Evolutionary conservation across 805 yeast species (phyloP).

Genomic region (Sugiyamaella lignohabitans): DNA sequence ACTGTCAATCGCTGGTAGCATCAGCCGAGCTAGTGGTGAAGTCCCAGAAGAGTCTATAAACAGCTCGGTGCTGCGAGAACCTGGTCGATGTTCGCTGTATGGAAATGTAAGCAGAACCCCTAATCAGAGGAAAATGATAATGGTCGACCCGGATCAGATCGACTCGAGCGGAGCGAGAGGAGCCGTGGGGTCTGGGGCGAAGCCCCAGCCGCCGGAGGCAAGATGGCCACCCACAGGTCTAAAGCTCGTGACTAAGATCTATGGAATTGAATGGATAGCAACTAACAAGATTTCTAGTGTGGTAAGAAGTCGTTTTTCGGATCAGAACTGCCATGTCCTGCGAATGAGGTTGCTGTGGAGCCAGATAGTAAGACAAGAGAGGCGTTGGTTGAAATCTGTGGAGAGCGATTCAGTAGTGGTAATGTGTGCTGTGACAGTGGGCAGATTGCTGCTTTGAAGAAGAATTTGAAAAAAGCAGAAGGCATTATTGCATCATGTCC

Average conservation of each 20-base stretch:
- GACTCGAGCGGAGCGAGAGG: neutral
- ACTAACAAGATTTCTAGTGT: conserved; percentile 38
- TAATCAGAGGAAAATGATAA: neutral
- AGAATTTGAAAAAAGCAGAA: conserved; percentile 66
- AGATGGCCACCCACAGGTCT: no score
- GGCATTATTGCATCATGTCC: conserved; percentile 85
- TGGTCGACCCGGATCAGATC: no score
- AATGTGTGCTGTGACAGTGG: conserved; percentile 63
- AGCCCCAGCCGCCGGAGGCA: conserved; percentile 1
- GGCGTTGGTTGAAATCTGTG: conserved; percentile 59
- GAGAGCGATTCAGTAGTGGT: conserved; percentile 51
- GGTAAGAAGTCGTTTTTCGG: conserved; percentile 82
- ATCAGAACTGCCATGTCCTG: conserved; percentile 70
- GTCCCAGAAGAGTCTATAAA: no score
- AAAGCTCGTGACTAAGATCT: neutral
- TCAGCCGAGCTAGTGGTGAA: no score
- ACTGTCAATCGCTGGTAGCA: no score
- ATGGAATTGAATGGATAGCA: no score
- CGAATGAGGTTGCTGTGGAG: conserved; percentile 41
- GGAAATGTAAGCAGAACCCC: conserved; percentile 24
- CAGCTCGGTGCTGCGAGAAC: no score
- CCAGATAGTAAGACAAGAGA: conserved; percentile 42
- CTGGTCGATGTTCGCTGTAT: conserved; percentile 27
- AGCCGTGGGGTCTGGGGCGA: neutral
- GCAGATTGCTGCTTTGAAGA: conserved; percentile 48